Percentiles rank a stretch among this genome's conserved stretches.
Evolutionary conservation across 2,329 filamentous ascomycete species (phyloP).

Genomic region (Boeremia lycopersici): DNA sequence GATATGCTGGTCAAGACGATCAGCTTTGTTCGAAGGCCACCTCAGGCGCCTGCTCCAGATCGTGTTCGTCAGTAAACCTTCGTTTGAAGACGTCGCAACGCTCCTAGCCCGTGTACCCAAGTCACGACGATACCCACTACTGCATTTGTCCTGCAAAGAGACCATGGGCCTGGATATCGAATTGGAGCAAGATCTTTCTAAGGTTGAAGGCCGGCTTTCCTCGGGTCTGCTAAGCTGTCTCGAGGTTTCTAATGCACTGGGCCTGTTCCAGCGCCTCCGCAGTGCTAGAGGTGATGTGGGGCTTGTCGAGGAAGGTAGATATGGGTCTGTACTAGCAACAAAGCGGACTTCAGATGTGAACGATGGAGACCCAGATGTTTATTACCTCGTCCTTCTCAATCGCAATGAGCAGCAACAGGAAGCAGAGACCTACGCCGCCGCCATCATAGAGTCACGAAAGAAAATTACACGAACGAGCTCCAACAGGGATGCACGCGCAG

Average conservation of each 20-base stretch:
- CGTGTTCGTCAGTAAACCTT: background rate
- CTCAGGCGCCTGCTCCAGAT: slow-evolving; percentile 15
- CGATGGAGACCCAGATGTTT: slow-evolving; percentile 24
- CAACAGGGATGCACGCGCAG: slow-evolving; percentile 37
- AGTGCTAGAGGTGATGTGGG: slow-evolving; percentile 22
- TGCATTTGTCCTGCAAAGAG: slow-evolving; percentile 25
- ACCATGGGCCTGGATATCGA: slow-evolving; percentile 25
- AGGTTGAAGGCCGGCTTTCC: slow-evolving; percentile 5
- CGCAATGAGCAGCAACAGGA: slow-evolving; percentile 14
- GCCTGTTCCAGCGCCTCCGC: slow-evolving; percentile 29
- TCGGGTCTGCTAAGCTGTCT: slow-evolving; percentile 17
- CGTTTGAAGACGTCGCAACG: slow-evolving; percentile 4
- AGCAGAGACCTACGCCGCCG: slow-evolving; percentile 17
- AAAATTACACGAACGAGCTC: slow-evolving; percentile 27
- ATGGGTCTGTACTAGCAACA: slow-evolving; percentile 11
- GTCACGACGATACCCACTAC: slow-evolving; percentile 24
- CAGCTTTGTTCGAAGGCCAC: slow-evolving; percentile 26
- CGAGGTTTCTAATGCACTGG: slow-evolving; percentile 21
- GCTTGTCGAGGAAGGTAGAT: slow-evolving; percentile 13
- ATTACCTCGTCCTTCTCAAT: slow-evolving; percentile 20
- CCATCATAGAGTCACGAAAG: slow-evolving; percentile 25
- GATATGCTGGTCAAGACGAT: slow-evolving; percentile 31
- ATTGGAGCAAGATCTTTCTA: slow-evolving; percentile 21
- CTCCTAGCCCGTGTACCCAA: slow-evolving; percentile 13
- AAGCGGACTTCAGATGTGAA: background rate